A percentile compares a stretch with the other conserved stretches of the same genome.
These are phyloP conservation scores for Astragalus membranaceus DNA, from an alignment of 306 rosid genomes.

Conservation along the genomic window DNA sequence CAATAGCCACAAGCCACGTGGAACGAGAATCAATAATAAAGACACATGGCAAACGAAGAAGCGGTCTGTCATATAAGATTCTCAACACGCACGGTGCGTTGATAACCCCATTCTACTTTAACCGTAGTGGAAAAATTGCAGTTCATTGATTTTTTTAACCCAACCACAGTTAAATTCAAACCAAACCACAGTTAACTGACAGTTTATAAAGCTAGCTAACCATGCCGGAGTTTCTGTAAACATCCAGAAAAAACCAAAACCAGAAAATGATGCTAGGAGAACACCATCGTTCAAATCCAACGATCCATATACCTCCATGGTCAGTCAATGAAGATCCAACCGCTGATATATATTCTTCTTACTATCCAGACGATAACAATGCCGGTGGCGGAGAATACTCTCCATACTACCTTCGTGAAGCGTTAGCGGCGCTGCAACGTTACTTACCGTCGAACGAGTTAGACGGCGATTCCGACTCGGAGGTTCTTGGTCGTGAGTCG, in stretches of 20 bases:
- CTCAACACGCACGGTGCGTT: not conserved
- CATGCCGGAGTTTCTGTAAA: slow-evolving; percentile 30
- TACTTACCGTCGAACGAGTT: slow-evolving; percentile 51
- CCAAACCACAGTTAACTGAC: slow-evolving; percentile 30
- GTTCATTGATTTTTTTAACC: slow-evolving; percentile 21
- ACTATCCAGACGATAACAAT: slow-evolving; percentile 35
- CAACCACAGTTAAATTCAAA: slow-evolving; percentile 33
- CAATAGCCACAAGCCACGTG: slow-evolving; percentile 12
- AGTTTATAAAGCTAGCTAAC: slow-evolving; percentile 43
- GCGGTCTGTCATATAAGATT: not conserved
- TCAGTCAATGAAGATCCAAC: slow-evolving; percentile 44
- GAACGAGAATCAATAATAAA: not conserved
- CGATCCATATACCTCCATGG: slow-evolving; percentile 74
- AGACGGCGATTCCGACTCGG: slow-evolving; percentile 54
- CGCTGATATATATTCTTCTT: slow-evolving; percentile 40
- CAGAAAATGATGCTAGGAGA: slow-evolving; percentile 70
- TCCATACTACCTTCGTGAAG: slow-evolving; percentile 50
- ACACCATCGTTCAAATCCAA: slow-evolving; percentile 55
- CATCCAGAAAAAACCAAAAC: slow-evolving; percentile 10
- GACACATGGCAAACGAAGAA: slow-evolving; percentile 15
- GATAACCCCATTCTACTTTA: slow-evolving; percentile 13
- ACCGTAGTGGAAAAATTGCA: slow-evolving; percentile 36
- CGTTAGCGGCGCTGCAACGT: slow-evolving; percentile 55
- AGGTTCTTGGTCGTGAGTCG: slow-evolving; percentile 33
- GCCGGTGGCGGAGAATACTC: slow-evolving; percentile 46